Evolutionary conservation across 2,329 filamentous ascomycete species (phyloP), one percentile per base, ranked within the genome.

Genomic region (Kalmusia sp.): DNA sequence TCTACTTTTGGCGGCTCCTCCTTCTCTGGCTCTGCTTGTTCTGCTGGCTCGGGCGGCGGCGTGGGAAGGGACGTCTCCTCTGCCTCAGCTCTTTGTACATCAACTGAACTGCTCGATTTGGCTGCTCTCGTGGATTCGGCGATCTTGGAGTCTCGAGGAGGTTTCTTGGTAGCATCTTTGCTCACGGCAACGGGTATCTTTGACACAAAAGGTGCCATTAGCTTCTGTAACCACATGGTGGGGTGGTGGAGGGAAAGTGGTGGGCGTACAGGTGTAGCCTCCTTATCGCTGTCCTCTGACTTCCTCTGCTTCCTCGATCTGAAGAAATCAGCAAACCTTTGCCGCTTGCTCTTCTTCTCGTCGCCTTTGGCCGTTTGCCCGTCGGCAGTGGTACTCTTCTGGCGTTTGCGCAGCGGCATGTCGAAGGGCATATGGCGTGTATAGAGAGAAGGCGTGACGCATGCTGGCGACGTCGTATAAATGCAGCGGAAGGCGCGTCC

Each of bases 301-400:
- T 57, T 65, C 57, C 54, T 67, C 28, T 65, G 59, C 56, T 63
- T 69, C 48, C 64, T 67, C 4, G 55, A 56, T 17, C 54, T 64
- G 56, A 73, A 69, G 65, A 73, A 71, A 31, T 67, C 64, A 14
- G 61, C 45, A 33, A 73, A 57, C 34, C 61, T 51, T 57, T 73
- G 62, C 30, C 70, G 58, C 61, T 69, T 73, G 43, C 64, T 68
- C 49, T 56, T 60, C 59, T 63, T 68, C 50, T 55, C 59, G 40
- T 61, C 58, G n/a, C 58, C 51, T 45, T 65, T 68, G 40, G 46
- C 55, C 34, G 17, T 28, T 31, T 39, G 30, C 25, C 24, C 50
- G 17, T 59, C 57, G 37, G 43, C 31, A 12, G 37, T 28, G 7
- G 17, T 25, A 8, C 30, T 35, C 48, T 53, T 53, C 35, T 47